Base-by-base conservation (phyloP, 768 basidiomycete genomes). In the Paxillus ammoniavirescens region DNA sequence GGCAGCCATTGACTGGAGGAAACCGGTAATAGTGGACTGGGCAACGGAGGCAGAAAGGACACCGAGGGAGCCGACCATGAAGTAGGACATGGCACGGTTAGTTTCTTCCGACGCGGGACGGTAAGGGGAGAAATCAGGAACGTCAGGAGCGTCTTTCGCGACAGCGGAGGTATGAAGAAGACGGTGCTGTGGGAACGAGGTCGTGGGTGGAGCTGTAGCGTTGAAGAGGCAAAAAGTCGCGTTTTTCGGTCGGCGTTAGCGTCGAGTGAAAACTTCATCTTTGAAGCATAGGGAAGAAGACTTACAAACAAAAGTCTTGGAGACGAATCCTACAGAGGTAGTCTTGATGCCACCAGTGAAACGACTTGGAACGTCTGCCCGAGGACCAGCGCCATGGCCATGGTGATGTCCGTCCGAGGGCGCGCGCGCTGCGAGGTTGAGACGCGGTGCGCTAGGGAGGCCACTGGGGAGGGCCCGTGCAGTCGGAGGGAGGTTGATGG, bases 1-100 rank as follows among this genome's bases (percentile, higher is more conserved):
- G 21, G 97, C 97, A 49, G 92, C 82, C 93, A 99, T 96, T 58
- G 93, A 94, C 66, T 88, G 83, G 56, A 99, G 79, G 76, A 98
- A 95, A 72, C 96, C 95, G 56, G 91, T 83, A 60, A 98, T 86
- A 61, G 87, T 85, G 31, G 93, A 92, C 76, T 98, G 96, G 63
- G 95, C 95, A 54, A 84, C 92, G 17, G 93, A 93, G 51, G 96
- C 97, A 58, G 92, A 87, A 72, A 99, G 82, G 65, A 97, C 82
- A 66, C 97, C 97, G 65, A 98, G 81, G 40, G 93, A 81, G 64
- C 93, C 91, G 58, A 93, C 84, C 88, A 93, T 89, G 73, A 93
- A 87, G 75, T 93, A 93, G 37, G 89, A 89, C 47, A 92, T 73
- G 44, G 88, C 82, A 56, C 89, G 88, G 77, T 89, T 89, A 61